Percentiles rank a stretch among this genome's conserved stretches.
Evolutionary conservation across 129 eudicot genomes (phyloP).

Genomic region (Ambrosia artemisiifolia): DNA sequence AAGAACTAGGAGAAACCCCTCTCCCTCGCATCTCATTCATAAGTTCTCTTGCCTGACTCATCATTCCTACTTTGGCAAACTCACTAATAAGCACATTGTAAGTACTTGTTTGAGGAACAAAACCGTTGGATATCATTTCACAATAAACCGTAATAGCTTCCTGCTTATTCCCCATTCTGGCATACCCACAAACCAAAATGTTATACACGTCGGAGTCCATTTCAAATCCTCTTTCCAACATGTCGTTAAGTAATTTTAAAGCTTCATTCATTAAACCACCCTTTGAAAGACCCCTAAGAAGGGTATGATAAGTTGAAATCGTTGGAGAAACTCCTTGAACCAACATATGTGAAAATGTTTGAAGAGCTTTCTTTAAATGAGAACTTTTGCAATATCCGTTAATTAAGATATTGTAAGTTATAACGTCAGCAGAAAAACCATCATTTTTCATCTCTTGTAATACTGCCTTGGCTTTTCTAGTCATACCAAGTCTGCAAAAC

Average conservation of each 20-base stretch:
- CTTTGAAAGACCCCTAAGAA: slow-evolving; percentile 55
- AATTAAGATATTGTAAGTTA: slow-evolving; percentile 74
- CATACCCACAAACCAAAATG: slow-evolving; percentile 69
- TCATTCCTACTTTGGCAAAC: slow-evolving; percentile 80
- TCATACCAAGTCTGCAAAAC: slow-evolving; percentile 86
- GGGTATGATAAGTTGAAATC: slow-evolving; percentile 68
- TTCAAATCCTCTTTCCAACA: slow-evolving; percentile 56
- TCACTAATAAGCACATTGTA: slow-evolving; percentile 72
- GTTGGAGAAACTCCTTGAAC: slow-evolving; percentile 63
- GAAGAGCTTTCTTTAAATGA: slow-evolving; percentile 55
- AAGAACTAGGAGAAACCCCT: slow-evolving; percentile 61
- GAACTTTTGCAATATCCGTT: slow-evolving; percentile 70
- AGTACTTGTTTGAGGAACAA: slow-evolving; percentile 63
- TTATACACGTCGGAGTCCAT: slow-evolving; percentile 60
- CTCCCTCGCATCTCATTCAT: slow-evolving; percentile 88
- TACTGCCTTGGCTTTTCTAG: slow-evolving; percentile 60
- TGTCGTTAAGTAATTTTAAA: slow-evolving; percentile 43
- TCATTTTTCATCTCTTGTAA: slow-evolving; percentile 55
- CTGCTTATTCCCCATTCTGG: slow-evolving; percentile 64
- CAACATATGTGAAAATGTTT: slow-evolving; percentile 57
- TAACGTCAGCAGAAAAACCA: slow-evolving; percentile 61
- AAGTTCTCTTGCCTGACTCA: slow-evolving; percentile 89
- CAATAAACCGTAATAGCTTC: slow-evolving; percentile 83
- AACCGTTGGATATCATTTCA: slow-evolving; percentile 92
- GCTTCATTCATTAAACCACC: slow-evolving; percentile 55